A percentile compares a stretch with the other conserved stretches of the same genome.
Evolutionary conservation across 345 rosid genomes (phyloP).

Genomic region (Carallia pectinifolia): DNA sequence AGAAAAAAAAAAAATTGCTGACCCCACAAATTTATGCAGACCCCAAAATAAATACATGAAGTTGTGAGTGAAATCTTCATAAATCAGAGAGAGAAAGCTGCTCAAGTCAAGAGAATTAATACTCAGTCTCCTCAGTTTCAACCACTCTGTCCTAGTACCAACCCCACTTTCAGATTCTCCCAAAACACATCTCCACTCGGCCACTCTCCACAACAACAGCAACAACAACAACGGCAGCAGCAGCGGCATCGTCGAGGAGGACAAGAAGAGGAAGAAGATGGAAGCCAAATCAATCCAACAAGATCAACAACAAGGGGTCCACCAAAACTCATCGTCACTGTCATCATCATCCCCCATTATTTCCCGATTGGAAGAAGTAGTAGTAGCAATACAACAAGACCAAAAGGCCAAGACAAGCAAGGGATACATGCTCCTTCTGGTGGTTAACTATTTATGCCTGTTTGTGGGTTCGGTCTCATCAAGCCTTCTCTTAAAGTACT

Average conservation of each 20-base stretch:
- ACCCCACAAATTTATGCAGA: no score
- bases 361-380: neutral
- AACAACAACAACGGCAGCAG: no score
- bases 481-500: conserved; percentile 66
- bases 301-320: neutral
- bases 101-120: neutral
- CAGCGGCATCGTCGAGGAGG: neutral
- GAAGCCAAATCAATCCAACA: neutral
- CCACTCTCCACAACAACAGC: no score
- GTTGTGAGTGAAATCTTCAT: neutral
- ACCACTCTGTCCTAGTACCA: conserved; percentile 2
- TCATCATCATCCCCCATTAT: neutral
- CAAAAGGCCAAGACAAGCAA: conserved; percentile 37
- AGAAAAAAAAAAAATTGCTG: no score
- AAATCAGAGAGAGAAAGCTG: neutral
- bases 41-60: neutral
- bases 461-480: conserved; percentile 71
- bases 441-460: conserved; percentile 45
- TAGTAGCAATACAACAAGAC: neutral
- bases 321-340: neutral
- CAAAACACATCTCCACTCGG: conserved; percentile 1
- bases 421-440: conserved; percentile 41
- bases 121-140: neutral
- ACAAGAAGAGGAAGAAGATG: no score
- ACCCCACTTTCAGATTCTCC: conserved; percentile 7